Conservation (phyloP, 306 rosid genomes). For the Citrullus mucosospermus region DNA sequence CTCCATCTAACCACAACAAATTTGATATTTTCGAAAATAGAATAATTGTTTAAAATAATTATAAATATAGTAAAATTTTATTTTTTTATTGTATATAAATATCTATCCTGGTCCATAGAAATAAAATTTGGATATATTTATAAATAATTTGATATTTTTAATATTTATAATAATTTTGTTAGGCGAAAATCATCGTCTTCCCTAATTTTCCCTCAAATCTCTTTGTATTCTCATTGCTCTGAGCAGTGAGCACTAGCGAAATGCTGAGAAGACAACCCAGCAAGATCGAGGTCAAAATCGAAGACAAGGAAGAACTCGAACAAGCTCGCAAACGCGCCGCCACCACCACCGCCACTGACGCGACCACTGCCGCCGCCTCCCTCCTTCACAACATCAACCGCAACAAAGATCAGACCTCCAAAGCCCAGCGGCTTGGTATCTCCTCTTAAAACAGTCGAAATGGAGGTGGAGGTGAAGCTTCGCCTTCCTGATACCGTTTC, state of each 20-base stretch:
- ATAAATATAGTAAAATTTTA: no score
- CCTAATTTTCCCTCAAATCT: no score
- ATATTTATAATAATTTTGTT: no score
- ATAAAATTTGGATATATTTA: no score
- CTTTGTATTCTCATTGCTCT: background rate
- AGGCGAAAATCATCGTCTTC: no score
- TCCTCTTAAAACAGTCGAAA: constrained; percentile 7
- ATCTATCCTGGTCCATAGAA: no score
- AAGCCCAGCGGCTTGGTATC: constrained; percentile 29
- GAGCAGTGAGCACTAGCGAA: background rate
- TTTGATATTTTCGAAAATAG: no score
- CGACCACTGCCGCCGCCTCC: constrained; percentile 25
- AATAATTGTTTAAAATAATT: no score
- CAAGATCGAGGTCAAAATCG: constrained; percentile 52
- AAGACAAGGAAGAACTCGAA: constrained; percentile 83
- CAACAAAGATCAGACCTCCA: constrained; percentile 22
- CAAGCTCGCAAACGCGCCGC: constrained; percentile 52
- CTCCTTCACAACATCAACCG: constrained; percentile 58
- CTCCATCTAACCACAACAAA: no score
- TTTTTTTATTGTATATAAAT: no score
- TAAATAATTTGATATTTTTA: no score
- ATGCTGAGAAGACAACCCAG: constrained; percentile 69
- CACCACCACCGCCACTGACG: constrained; percentile 1
- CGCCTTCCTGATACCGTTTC: constrained; percentile 39
- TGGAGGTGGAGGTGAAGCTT: constrained; percentile 64